Base-by-base conservation (phyloP, 192 early-diverging fungal genomes). In the Coemansia guatemalensis region DNA sequence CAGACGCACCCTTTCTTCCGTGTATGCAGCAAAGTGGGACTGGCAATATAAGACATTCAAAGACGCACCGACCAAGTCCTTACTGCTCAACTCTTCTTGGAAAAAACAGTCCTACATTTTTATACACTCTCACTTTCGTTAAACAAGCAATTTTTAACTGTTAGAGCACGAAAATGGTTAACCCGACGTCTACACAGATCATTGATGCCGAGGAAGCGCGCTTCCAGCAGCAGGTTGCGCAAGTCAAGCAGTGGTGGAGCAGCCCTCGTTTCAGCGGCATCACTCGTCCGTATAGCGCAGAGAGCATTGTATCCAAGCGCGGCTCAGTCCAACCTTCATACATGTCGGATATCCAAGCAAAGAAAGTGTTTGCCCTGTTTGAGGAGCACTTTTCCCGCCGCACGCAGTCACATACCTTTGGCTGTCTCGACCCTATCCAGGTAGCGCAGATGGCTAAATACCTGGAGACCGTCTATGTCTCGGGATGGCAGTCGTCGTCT, bases 401-500 rank as follows among this genome's bases (percentile, higher is more conserved):
- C 59, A 92, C 93, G 8, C 87, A 92, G 50, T 92, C 92, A 27
- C 88, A 93, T 83, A 96, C 96, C 35, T 98, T 96, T 73, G 96
- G 96, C 35, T 89, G 92, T 47, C 85, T 98, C 23, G 96, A 98
- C 69, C 90, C 96, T 54, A 87, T 98, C 66, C 92, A 96, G 84
- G 93, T 93, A 18, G 83, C 90, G 25, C 95, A 96, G 82, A 98
- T 98, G 96, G 93, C 90, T 41, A 94, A 95, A 75, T 94, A 95
- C 84, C 83, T 98, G 55, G 94, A 97, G 66, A 95, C 95, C 23
- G 90, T 97, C 59, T 97, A 97, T 75, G 96, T 98, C 21, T 96
- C 94, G 11, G 95, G 96, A 20, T 97, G 96, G 96, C 96, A 98
- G 74, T 97, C 90, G 62, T 96, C 95, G 32, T 95, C 95, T 58